phyloP scores from a whole-genome alignment of 2,329 filamentous ascomycete species.

The Ustulina deusta region DNA sequence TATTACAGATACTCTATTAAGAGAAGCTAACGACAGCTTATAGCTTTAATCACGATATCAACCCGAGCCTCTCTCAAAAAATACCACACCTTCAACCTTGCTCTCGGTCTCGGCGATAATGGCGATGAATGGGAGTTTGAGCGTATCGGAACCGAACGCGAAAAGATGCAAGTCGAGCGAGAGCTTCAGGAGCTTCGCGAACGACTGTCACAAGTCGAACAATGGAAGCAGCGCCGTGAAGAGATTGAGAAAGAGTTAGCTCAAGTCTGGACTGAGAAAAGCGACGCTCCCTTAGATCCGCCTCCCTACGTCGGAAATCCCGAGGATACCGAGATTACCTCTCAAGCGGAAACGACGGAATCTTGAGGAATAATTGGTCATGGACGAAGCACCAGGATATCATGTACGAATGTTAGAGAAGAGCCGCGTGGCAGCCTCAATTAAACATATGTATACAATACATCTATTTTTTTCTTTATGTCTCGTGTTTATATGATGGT shows the following conservation, averaged over 20 bases:
- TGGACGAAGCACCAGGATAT: neutral
- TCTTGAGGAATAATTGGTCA: conserved; percentile 16
- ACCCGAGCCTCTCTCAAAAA: conserved; percentile 94
- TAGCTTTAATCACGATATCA: conserved; percentile 92
- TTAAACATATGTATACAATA: conserved; percentile 5
- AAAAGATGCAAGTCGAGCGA: conserved; percentile 93
- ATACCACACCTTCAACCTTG: conserved; percentile 93
- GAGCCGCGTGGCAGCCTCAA: conserved; percentile 6
- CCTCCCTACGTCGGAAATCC: conserved; percentile 56
- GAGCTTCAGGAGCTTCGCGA: conserved; percentile 88
- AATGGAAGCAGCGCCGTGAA: conserved; percentile 81
- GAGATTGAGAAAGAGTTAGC: conserved; percentile 87
- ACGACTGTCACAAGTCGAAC: conserved; percentile 81
- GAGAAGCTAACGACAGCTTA: conserved; percentile 37
- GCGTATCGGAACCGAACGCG: conserved; percentile 90
- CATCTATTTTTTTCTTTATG: neutral
- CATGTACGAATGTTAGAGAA: conserved; percentile 24
- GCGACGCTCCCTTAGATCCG: conserved; percentile 59
- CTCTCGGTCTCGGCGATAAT: conserved; percentile 81
- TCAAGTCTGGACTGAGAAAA: conserved; percentile 69
- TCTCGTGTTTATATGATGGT: neutral
- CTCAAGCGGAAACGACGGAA: conserved; percentile 7
- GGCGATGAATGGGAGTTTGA: conserved; percentile 94
- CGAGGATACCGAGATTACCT: conserved; percentile 16
- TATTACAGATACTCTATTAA: neutral